Percentiles rank a stretch among this genome's conserved stretches.
Conservation (phyloP, 768 basidiomycete species). For the Podaxis mareebaensis region DNA sequence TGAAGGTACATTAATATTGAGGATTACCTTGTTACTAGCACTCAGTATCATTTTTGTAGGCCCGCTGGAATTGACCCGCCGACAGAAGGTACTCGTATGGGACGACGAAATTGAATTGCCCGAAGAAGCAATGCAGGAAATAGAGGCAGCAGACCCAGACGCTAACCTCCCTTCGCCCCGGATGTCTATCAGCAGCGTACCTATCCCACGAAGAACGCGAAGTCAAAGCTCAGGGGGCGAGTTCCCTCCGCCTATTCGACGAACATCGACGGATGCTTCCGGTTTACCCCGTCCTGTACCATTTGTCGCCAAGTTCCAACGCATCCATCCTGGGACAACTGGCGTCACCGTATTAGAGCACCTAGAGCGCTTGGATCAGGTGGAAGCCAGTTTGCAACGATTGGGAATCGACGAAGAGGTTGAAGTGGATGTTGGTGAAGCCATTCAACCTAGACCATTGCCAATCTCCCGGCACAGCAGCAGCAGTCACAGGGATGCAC, state of each 20-base stretch:
- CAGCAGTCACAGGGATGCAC: conserved; percentile 12
- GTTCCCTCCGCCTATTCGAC: conserved; percentile 73
- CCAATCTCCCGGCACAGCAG: conserved; percentile 20
- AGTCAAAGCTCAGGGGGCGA: conserved; percentile 68
- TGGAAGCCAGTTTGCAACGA: conserved; percentile 75
- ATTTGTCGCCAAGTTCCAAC: conserved; percentile 81
- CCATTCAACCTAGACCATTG: conserved; percentile 30
- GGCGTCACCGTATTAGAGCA: conserved; percentile 86
- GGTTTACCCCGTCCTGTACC: conserved; percentile 76
- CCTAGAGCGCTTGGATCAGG: conserved; percentile 80
- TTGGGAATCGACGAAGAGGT: conserved; percentile 60
- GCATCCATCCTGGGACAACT: conserved; percentile 82
- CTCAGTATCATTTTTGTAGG: conserved; percentile 42
- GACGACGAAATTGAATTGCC: conserved; percentile 80
- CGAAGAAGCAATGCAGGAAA: conserved; percentile 46
- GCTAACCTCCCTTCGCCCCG: conserved; percentile 53
- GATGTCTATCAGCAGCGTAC: conserved; percentile 62
- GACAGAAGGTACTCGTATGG: conserved; percentile 80
- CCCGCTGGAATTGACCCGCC: conserved; percentile 87
- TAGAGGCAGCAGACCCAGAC: conserved; percentile 27
- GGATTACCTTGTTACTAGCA: not conserved
- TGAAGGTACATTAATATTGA: conserved; percentile 50
- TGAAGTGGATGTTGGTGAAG: conserved; percentile 68
- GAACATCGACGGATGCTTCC: conserved; percentile 61
- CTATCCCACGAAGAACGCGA: conserved; percentile 50